These are phyloP conservation scores for Colletotrichum abscissum DNA, from an alignment of 2,329 filamentous ascomycete species.

Conservation along the genomic window DNA sequence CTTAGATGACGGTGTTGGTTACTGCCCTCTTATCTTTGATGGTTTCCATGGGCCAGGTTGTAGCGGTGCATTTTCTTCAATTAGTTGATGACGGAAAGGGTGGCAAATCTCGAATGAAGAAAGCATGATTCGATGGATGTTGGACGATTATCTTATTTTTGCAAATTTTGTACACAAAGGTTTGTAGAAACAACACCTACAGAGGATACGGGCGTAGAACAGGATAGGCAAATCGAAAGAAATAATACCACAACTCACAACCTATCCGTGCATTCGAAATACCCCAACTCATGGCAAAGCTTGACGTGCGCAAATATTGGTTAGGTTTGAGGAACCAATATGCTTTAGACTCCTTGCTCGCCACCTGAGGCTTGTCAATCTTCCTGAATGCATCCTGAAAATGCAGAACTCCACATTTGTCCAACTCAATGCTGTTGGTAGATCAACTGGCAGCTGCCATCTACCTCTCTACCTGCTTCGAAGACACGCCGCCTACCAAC, in stretches of 20 bases:
- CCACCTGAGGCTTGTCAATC: background rate
- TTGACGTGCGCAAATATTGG: too few species aligned
- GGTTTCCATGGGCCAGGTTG: background rate
- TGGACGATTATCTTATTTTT: background rate
- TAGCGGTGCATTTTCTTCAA: background rate
- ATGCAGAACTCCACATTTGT: background rate
- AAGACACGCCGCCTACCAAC: too few species aligned
- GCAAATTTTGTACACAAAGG: conserved; percentile 4
- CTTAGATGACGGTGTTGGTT: conserved; percentile 32
- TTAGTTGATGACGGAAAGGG: background rate
- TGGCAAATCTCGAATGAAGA: background rate
- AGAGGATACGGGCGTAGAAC: conserved; percentile 4
- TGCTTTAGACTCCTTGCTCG: too few species aligned
- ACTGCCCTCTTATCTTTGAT: background rate
- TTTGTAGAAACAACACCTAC: background rate
- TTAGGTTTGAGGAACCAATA: too few species aligned
- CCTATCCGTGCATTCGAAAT: background rate
- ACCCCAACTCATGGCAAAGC: too few species aligned
- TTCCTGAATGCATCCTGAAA: background rate
- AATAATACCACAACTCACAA: background rate
- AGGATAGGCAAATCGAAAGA: background rate
- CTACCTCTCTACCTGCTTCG: too few species aligned
- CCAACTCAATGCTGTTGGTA: background rate
- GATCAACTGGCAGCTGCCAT: background rate
- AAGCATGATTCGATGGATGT: background rate